Conservation (phyloP, 768 basidiomycete genomes). For the Naganishia onofrii region DNA sequence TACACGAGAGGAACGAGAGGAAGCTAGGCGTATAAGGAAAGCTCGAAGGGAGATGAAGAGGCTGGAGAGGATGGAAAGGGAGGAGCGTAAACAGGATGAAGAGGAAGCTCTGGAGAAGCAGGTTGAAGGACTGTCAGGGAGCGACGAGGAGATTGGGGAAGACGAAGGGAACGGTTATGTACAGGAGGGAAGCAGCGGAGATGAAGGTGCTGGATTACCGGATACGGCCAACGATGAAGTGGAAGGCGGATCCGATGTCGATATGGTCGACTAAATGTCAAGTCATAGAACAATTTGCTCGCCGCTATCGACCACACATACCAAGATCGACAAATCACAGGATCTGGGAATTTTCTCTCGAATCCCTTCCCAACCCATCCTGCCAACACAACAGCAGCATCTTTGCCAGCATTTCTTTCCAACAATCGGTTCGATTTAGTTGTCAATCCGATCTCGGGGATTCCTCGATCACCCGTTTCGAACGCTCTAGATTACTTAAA, state of each 20-base stretch:
- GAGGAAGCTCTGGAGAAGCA: conserved; percentile 40
- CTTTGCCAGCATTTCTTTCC: background rate
- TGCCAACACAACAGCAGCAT: background rate
- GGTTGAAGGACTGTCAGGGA: conserved; percentile 34
- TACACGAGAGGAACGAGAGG: conserved; percentile 40
- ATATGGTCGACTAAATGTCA: background rate
- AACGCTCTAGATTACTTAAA: no score
- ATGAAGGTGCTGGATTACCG: conserved; percentile 26
- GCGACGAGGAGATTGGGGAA: conserved; percentile 20
- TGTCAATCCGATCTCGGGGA: no score
- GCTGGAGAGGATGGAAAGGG: conserved; percentile 42
- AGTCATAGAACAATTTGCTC: background rate
- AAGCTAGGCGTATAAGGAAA: conserved; percentile 34
- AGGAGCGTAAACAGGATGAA: conserved; percentile 37
- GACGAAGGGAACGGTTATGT: conserved; percentile 11
- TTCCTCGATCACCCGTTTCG: no score
- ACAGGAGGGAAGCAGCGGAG: conserved; percentile 21
- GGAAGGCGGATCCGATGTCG: conserved; percentile 19
- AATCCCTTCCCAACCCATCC: background rate
- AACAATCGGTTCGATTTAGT: background rate
- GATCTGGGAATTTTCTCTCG: background rate
- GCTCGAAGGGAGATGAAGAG: conserved; percentile 37
- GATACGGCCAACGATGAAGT: conserved; percentile 24
- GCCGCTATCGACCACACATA: background rate
- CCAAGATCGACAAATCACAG: background rate